Base-by-base conservation (phyloP, 768 basidiomycete species). In the Nevesoporus exiguus region DNA sequence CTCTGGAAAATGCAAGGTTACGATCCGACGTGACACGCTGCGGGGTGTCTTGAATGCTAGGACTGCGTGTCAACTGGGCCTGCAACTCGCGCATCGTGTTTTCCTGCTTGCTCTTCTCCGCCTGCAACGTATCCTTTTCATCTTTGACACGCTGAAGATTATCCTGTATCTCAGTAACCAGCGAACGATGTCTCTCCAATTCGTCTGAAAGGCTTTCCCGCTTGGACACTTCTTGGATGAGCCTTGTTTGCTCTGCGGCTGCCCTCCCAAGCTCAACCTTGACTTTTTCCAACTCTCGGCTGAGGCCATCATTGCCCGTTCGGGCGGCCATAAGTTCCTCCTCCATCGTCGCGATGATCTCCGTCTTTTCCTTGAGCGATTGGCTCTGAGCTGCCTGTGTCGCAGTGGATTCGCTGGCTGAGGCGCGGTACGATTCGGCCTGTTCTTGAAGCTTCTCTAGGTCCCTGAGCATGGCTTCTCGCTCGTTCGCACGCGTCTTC, bases 61-160 rank as follows among this genome's bases (percentile, higher is more conserved):
- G 77, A 60, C 79, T 83, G 49, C 86, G 82, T 46, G 80, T 69
- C 17, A 80, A 69, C 63, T 93, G 90, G 40, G 81, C 82, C 67
- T 94, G 90, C 24, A 93, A 75, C 45, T 95, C 93, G 47, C 86
- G 83, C 53, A 92, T 74, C n/a, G 84, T 67, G 14, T 68, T 68
- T 51, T 93, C 90, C 30, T 88, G 83, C 46, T 78, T 82, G 58
- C 57, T 74, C 72, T 84, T 89, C 73, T 94, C 90, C 9, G 79
- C 74, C 55, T 86, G 88, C 15, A 94, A 74, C 15, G 64, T 76
- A 66, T 90, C 92, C 69, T 88, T 89, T 72, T 92, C 90, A 62
- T 92, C 86, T 72, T 88, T 89, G 63, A 84, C 82, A 43, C 80
- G 82, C 68, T 90, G 88, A 24, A 93, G 73, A 58, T 80, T 84